Percentiles rank a stretch among this genome's conserved stretches.
These are phyloP conservation scores for Metarhizium album DNA, from an alignment of 2,329 filamentous ascomycete species.

Conservation along the genomic window DNA sequence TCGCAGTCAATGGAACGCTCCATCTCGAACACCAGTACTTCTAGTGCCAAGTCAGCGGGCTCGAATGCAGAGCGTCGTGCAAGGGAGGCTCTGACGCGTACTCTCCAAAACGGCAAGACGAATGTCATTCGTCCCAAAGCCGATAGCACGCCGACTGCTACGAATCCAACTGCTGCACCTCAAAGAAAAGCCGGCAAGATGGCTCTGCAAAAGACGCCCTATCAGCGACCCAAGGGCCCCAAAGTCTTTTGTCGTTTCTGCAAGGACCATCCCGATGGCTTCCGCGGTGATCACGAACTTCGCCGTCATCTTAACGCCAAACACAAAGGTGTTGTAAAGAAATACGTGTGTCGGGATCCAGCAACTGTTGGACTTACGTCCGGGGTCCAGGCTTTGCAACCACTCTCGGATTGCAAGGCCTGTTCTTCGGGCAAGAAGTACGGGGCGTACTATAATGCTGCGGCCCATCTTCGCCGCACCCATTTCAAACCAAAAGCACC, in stretches of 20 bases:
- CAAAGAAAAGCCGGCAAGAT: slow-evolving; percentile 32
- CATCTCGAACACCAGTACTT: slow-evolving; percentile 30
- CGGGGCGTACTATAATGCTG: slow-evolving; percentile 88
- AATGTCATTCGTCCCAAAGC: slow-evolving; percentile 36
- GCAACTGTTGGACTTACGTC: slow-evolving; percentile 25
- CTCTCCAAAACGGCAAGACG: slow-evolving; percentile 30
- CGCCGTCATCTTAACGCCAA: slow-evolving; percentile 54
- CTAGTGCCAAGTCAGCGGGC: slow-evolving; percentile 32
- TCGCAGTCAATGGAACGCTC: slow-evolving; percentile 34
- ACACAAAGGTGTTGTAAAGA: slow-evolving; percentile 47
- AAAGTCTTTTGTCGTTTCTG: slow-evolving; percentile 64
- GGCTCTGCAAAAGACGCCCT: slow-evolving; percentile 30
- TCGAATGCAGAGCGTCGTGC: slow-evolving; percentile 34
- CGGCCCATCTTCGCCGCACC: slow-evolving; percentile 75
- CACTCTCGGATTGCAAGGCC: slow-evolving; percentile 73
- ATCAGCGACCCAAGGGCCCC: slow-evolving; percentile 54
- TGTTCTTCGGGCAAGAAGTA: slow-evolving; percentile 72
- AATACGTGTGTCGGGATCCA: slow-evolving; percentile 49
- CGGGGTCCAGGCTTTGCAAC: slow-evolving; percentile 43
- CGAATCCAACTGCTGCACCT: slow-evolving; percentile 8
- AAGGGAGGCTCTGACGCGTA: slow-evolving; percentile 35
- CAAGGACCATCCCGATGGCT: slow-evolving; percentile 62
- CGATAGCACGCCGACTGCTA: slow-evolving; percentile 7
- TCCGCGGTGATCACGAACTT: slow-evolving; percentile 78
- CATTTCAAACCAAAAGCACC: slow-evolving; percentile 65